Evolutionary conservation across 495 filamentous ascomycete species (phyloP), one percentile per base, ranked within the genome.

Genomic region (Aspergillus homomorphus): DNA sequence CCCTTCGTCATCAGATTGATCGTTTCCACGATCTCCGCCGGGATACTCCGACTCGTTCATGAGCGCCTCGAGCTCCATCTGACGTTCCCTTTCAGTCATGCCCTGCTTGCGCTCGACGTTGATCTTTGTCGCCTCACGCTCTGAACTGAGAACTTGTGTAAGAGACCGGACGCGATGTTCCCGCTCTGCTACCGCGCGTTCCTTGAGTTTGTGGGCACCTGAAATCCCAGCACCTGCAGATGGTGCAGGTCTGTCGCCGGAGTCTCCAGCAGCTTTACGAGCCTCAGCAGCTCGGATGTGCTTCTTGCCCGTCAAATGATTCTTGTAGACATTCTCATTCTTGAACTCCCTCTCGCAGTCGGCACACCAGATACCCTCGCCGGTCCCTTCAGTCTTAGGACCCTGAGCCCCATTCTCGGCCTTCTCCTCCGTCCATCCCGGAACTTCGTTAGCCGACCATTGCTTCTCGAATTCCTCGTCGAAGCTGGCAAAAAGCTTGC

Each of bases 101-200:
- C 92, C 91, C 68, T 94, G 90, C 66, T 87, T 90, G 20, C 95
- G 86, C 78, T 98, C 94, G 9, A 97, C 91, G 65, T 98, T 97
- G 57, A 91, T 87, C 42, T 86, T 80, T 0, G 93, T 98, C 62
- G 94, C 91, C 69, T 86, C 82, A 54, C 92, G 86, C 66, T 93
- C 88, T 19, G 83, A 82, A 61, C 86, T 80, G 79, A 98, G 91
- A 14, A 86, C 80, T 16, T 86, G 79, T 9, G 90, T 82, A 21
- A 98, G 80, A 48, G 85, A 88, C 62, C 83, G 86, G 30, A 96
- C 79, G 19, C 90, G 86, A 70, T 87, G 89, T 66, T 98, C 94
- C 23, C 90, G 86, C 67, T 94, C 89, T 12, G 92, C 94, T 22
- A 98, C 87, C 10, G 89, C 93, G 28, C 90, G 88, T 67, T 98